Conservation (phyloP, 1,284 basidiomycete genomes). For the Grifola frondosa region DNA sequence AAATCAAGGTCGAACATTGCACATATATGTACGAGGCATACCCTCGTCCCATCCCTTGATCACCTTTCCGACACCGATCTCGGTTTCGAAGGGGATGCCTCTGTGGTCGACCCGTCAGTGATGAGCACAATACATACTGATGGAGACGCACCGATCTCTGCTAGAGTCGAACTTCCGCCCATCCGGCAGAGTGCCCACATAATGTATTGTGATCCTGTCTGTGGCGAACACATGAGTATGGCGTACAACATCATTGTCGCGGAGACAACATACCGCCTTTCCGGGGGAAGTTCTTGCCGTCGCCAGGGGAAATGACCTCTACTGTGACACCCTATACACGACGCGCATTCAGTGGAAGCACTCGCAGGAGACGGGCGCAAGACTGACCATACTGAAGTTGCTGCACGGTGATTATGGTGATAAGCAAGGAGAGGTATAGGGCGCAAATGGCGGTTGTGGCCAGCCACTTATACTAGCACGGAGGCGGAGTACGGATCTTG, state of each 20-base stretch:
- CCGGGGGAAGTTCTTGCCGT: conserved; percentile 46
- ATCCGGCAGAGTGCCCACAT: conserved; percentile 64
- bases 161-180: conserved; percentile 73
- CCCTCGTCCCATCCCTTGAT: conserved; percentile 94
- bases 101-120: conserved; percentile 34
- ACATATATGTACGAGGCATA: conserved; percentile 35
- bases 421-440: conserved; percentile 35
- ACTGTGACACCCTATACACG: conserved; percentile 43
- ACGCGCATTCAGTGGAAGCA: conserved; percentile 1
- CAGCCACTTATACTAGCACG: conserved; percentile 49
- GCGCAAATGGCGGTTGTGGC: conserved; percentile 29
- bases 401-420: conserved; percentile 34
- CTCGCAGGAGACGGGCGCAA: conserved; percentile 3
- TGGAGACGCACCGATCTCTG: conserved; percentile 50
- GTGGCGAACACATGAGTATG: conserved; percentile 2
- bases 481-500: conserved; percentile 71
- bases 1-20: background rate
- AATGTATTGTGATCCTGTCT: conserved; percentile 68
- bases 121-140: conserved; percentile 1
- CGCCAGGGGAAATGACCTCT: conserved; percentile 41
- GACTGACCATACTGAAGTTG: conserved; percentile 31
- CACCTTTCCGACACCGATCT: conserved; percentile 79
- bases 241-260: conserved; percentile 7
- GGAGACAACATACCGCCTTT: conserved; percentile 41
- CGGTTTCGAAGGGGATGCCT: conserved; percentile 62